Base-by-base conservation (phyloP, 1,284 basidiomycete species). In the Fomitopsis betulina region DNA sequence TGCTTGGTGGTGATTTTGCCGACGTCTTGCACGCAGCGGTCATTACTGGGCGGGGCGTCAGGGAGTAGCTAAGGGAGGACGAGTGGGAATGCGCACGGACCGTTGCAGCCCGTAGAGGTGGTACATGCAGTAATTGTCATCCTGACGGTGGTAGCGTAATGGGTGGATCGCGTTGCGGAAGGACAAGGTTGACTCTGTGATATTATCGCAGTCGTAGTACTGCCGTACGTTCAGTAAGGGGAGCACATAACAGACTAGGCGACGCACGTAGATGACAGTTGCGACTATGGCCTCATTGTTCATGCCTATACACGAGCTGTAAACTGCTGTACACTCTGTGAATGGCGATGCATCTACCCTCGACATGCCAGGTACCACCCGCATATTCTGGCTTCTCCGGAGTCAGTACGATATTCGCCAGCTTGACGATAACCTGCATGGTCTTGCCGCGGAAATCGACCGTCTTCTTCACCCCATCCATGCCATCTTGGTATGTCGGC, bases 371-470 rank as follows among this genome's bases (percentile, higher is more conserved):
- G 1, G 64, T 61, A 0, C 72, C 72, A 1, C 73, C 74, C 7
- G 12, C 43, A 51, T 72, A 75, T n/a, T 57, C 47, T 3, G 73
- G 71, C 43, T 68, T 67, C 43, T 79, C 77, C 0, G 81, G 79
- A 0, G 78, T 79, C 30, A 79, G 62, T 15, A 75, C 67, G 53
- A 83, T 80, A 60, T 78, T 79, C 0, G 78, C 76, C 2, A 83
- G 68, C 65, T 83, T 83, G 56, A 80, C 75, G 56, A 83, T 81
- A 15, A 82, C 68, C 60, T 82, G 81, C 3, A 80, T 56, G 1
- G 55, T 68, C n/a, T 53, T 55, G 19, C 67, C 69, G 1, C 58
- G 53, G 6, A 71, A 56, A 2, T 55, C 38, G n/a, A 58, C 38
- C 1, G 54, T 23, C 7, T 45, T 43, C 42, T 43, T 43, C 21